Percentiles rank a stretch among this genome's conserved stretches.
phyloP scores from a whole-genome alignment of 2,329 filamentous ascomycete species.

The Fusarium sp. region DNA sequence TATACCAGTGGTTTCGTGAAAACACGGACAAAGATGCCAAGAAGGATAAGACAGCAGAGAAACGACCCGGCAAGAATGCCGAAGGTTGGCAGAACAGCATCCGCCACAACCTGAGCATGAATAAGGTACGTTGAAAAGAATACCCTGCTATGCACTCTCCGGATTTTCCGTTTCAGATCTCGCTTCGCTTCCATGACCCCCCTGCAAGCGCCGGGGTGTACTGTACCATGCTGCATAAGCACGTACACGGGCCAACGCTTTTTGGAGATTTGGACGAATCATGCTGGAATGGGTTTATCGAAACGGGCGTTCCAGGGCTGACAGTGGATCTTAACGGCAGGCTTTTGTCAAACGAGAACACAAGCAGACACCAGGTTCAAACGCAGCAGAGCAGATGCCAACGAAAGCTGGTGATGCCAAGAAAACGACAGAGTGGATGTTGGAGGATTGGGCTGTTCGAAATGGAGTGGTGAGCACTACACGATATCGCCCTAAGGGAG shows the following conservation, averaged over 20 bases:
- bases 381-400: constrained; percentile 12
- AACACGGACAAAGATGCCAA: constrained; percentile 85
- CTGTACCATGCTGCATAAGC: constrained; percentile 19
- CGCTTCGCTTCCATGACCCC: constrained; percentile 8
- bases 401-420: constrained; percentile 57
- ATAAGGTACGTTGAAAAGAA: constrained; percentile 69
- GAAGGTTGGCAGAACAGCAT: constrained; percentile 97
- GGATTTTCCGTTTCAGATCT: constrained; percentile 29
- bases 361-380: constrained; percentile 45
- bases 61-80: constrained; percentile 34
- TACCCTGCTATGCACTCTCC: constrained; percentile 14
- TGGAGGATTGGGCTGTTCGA: constrained; percentile 75
- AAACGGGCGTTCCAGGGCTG: constrained; percentile 16
- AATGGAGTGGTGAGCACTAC: constrained; percentile 89
- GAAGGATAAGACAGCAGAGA: constrained; percentile 53
- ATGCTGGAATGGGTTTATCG: neutral
- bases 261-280: constrained; percentile 6
- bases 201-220: constrained; percentile 15
- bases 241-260: constrained; percentile 24
- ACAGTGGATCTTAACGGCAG: constrained; percentile 42
- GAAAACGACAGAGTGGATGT: constrained; percentile 80
- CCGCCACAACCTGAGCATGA: constrained; percentile 96
- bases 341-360: constrained; percentile 56
- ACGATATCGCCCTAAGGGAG: constrained; percentile 69
- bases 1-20: constrained; percentile 89